A percentile compares a stretch with the other conserved stretches of the same genome.
These are phyloP conservation scores for Salvia sclarea DNA, from an alignment of 305 asterid species.

Conservation along the genomic window DNA sequence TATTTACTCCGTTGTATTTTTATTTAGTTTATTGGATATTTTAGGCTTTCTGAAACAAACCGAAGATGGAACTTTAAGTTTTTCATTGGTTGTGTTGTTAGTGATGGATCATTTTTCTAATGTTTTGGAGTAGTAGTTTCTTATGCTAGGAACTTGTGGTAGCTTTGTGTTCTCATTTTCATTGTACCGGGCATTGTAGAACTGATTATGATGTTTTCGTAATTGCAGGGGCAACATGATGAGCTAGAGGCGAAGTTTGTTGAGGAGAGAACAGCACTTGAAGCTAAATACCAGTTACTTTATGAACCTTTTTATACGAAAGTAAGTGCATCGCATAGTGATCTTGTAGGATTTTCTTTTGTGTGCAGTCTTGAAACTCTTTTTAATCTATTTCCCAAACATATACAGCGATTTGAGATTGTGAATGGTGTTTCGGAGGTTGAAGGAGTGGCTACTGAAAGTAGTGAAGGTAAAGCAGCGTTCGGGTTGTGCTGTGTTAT, in stretches of 20 bases:
- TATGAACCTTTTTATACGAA: constrained; percentile 65
- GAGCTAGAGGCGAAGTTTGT: constrained; percentile 63
- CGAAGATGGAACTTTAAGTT: neutral
- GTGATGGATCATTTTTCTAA: neutral
- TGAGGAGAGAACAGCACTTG: constrained; percentile 74
- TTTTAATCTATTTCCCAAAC: constrained; percentile 7
- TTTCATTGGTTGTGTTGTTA: constrained; percentile 8
- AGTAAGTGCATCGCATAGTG: constrained; percentile 34
- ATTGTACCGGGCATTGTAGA: neutral
- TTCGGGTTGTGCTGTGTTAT: neutral
- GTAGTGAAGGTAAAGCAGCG: constrained; percentile 46
- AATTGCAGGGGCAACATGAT: constrained; percentile 63
- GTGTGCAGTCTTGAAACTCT: constrained; percentile 17
- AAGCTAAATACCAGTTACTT: constrained; percentile 74
- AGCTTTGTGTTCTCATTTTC: neutral
- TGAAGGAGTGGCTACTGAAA: constrained; percentile 57
- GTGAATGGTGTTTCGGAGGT: constrained; percentile 76
- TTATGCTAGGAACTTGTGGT: neutral
- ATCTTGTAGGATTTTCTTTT: constrained; percentile 3
- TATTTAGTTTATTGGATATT: neutral
- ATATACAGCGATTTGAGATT: constrained; percentile 67
- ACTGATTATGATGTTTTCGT: constrained; percentile 8
- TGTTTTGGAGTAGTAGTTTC: neutral
- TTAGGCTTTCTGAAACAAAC: neutral
- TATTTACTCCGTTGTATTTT: no score